phyloP scores from a whole-genome alignment of 352 stramenopile genomes.

The Globisporangium rhizosaccharum region DNA sequence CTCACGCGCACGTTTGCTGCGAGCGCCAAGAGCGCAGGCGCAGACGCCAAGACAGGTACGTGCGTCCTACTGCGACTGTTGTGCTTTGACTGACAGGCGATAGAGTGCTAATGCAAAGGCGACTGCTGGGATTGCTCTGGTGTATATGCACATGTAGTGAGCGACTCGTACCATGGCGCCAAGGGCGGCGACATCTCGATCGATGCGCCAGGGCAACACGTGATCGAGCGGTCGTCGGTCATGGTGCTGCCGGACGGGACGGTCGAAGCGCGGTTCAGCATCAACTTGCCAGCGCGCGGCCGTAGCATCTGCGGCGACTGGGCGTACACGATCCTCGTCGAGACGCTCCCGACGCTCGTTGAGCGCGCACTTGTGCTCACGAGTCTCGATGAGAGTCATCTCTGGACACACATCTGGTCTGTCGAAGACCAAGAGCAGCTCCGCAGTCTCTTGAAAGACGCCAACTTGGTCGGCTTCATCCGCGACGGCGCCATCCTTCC shows the following conservation, averaged over 20 bases:
- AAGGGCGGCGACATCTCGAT: slow-evolving; percentile 96
- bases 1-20: slow-evolving; percentile 82
- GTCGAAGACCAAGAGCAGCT: slow-evolving; percentile 93
- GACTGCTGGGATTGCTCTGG: background rate
- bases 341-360: slow-evolving; percentile 86
- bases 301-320: slow-evolving; percentile 92
- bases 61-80: background rate
- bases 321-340: slow-evolving; percentile 89
- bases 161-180: slow-evolving; percentile 77
- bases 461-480: slow-evolving; percentile 91
- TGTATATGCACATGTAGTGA: slow-evolving; percentile 13
- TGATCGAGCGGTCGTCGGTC: slow-evolving; percentile 91
- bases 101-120: background rate
- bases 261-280: slow-evolving; percentile 92
- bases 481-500: slow-evolving; percentile 91
- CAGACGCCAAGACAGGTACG: slow-evolving; percentile 51
- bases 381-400: slow-evolving; percentile 54
- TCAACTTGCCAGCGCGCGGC: slow-evolving; percentile 92
- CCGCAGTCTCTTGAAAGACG: slow-evolving; percentile 69
- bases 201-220: slow-evolving; percentile 88
- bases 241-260: slow-evolving; percentile 70
- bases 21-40: slow-evolving; percentile 43
- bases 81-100: too few species aligned
- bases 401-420: slow-evolving; percentile 86
- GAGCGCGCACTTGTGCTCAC: slow-evolving; percentile 67